phyloP scores from a whole-genome alignment of 495 filamentous ascomycete species.

The Penicillium lividum region DNA sequence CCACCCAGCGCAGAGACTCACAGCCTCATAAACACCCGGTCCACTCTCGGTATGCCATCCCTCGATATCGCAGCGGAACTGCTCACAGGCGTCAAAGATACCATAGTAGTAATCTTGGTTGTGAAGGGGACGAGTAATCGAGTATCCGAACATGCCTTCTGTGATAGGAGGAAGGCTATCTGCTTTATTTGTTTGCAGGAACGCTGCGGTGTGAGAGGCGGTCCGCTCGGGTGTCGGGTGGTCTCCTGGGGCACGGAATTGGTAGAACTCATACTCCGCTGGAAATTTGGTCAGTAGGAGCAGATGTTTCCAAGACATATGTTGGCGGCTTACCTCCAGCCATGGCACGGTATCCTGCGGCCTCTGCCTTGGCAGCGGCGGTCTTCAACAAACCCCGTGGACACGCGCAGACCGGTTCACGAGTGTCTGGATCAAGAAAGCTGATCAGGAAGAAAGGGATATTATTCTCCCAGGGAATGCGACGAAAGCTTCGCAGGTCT shows the following conservation, averaged over 20 bases:
- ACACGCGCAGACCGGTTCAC: constrained; percentile 72
- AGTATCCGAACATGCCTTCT: constrained; percentile 98
- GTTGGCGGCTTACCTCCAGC: constrained; percentile 72
- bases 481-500: constrained; percentile 77
- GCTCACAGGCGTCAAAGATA: constrained; percentile 78
- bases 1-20: constrained; percentile 30
- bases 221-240: constrained; percentile 53
- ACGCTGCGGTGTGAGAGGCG: constrained; percentile 70
- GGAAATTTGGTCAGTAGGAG: constrained; percentile 4
- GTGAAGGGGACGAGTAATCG: constrained; percentile 84
- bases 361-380: constrained; percentile 63
- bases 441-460: constrained; percentile 91
- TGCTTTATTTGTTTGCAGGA: constrained; percentile 71
- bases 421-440: constrained; percentile 65
- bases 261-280: constrained; percentile 99
- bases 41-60: constrained; percentile 98
- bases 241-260: constrained; percentile 70
- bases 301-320: neutral
- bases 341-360: constrained; percentile 76
- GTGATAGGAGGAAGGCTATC: constrained; percentile 74
- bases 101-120: constrained; percentile 95
- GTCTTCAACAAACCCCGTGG: constrained; percentile 75
- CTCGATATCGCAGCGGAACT: constrained; percentile 83
- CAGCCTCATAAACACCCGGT: constrained; percentile 94
- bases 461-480: constrained; percentile 94